Percentiles rank a stretch among this genome's conserved stretches.
These are phyloP conservation scores for Emergomyces orientalis DNA, from an alignment of 2,329 filamentous ascomycete species.

Conservation along the genomic window DNA sequence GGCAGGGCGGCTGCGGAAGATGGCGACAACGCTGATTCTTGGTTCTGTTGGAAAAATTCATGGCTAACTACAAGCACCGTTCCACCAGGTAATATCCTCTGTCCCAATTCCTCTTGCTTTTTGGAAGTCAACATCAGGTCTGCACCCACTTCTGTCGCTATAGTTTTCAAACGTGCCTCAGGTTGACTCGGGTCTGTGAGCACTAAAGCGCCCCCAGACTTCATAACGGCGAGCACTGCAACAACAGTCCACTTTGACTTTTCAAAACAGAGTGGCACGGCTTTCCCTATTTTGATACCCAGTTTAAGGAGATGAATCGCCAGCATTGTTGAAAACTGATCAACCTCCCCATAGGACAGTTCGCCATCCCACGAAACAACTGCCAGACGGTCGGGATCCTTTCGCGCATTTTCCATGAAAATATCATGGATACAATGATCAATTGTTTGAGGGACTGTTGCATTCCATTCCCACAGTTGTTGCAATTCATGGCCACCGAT, in stretches of 20 bases:
- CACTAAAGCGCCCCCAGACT: constrained; percentile 23
- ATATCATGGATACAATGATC: constrained; percentile 16
- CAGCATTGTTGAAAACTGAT: constrained; percentile 24
- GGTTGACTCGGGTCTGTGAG: constrained; percentile 24
- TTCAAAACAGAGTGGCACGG: constrained; percentile 24
- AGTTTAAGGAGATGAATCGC: constrained; percentile 23
- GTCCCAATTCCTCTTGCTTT: constrained; percentile 11
- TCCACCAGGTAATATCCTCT: constrained; percentile 7
- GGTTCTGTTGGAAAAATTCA: constrained; percentile 1
- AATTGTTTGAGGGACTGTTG: constrained; percentile 15
- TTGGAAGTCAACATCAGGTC: constrained; percentile 15
- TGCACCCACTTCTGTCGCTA: constrained; percentile 15
- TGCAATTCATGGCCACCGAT: constrained; percentile 14
- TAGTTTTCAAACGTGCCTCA: constrained; percentile 26
- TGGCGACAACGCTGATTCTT: neutral
- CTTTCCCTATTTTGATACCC: constrained; percentile 23
- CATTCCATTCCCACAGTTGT: constrained; percentile 21
- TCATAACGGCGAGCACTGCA: constrained; percentile 23
- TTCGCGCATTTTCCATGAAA: constrained; percentile 12
- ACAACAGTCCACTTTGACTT: constrained; percentile 26
- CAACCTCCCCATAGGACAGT: constrained; percentile 23
- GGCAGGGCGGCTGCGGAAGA: neutral
- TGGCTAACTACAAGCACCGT: constrained; percentile 9
- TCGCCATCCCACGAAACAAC: constrained; percentile 25
- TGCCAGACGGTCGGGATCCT: constrained; percentile 14